Percentiles rank a stretch among this genome's conserved stretches.
Evolutionary conservation across 495 filamentous ascomycete genomes (phyloP).

Genomic region (Penicillium paradoxum): DNA sequence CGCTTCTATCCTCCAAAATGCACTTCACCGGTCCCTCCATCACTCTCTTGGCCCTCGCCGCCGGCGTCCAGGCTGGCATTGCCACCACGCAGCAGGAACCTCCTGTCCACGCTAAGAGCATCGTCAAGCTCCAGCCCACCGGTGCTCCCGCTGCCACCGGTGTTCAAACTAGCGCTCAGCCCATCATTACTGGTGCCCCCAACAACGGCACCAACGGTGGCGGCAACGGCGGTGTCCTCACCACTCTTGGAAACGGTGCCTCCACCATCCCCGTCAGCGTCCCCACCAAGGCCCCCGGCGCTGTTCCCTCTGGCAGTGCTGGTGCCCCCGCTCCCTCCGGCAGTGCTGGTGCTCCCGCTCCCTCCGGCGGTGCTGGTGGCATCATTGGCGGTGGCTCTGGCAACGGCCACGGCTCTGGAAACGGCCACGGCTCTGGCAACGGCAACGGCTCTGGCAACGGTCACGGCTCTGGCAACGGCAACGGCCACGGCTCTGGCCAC

Average conservation of each 20-base stretch:
- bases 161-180: slow-evolving; percentile 13
- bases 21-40: slow-evolving; percentile 21
- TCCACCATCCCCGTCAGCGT: slow-evolving; percentile 1
- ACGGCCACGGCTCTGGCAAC: slow-evolving; percentile 14
- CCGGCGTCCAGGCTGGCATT: slow-evolving; percentile 18
- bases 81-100: slow-evolving; percentile 14
- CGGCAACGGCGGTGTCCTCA: background rate
- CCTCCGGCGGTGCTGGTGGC: slow-evolving; percentile 6
- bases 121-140: background rate
- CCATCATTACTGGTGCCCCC: slow-evolving; percentile 11
- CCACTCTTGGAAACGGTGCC: background rate
- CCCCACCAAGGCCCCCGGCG: slow-evolving; percentile 2
- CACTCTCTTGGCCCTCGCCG: slow-evolving; percentile 24
- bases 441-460: slow-evolving; percentile 7
- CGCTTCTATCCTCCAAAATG: slow-evolving; percentile 21
- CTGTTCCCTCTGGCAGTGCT: background rate
- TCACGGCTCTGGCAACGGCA: background rate
- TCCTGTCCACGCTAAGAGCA: slow-evolving; percentile 10
- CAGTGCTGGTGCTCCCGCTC: background rate
- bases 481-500: background rate
- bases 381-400: slow-evolving; percentile 5
- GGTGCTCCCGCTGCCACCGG: slow-evolving; percentile 8
- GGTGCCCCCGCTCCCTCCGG: background rate
- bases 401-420: background rate
- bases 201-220: slow-evolving; percentile 2